Evolutionary conservation across 345 rosid genomes (phyloP).

Genomic region (Bretschneidera sinensis): DNA sequence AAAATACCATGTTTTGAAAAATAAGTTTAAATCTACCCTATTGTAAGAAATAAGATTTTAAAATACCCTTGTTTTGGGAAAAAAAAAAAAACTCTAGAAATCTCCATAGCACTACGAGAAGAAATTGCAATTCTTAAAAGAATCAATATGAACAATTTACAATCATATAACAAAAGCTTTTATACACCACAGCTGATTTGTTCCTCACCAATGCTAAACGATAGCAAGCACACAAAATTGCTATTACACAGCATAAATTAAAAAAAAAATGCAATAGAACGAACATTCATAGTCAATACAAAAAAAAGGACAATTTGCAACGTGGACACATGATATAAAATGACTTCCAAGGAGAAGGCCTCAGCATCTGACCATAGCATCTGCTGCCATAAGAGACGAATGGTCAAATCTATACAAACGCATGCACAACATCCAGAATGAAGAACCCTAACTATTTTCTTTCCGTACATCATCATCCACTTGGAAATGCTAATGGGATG

Average conservation of each 20-base stretch:
- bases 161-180: neutral
- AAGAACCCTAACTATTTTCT: neutral
- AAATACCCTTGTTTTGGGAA: too few relatives aligned
- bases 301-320: neutral
- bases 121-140: neutral
- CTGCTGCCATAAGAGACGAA: neutral
- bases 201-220: neutral
- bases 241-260: slow-evolving; percentile 11
- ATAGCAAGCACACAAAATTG: slow-evolving; percentile 20
- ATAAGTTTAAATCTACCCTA: too few relatives aligned
- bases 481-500: slow-evolving; percentile 37
- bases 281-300: neutral
- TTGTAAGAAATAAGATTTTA: too few relatives aligned
- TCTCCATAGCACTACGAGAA: too few relatives aligned
- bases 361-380: neutral
- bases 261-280: slow-evolving; percentile 1
- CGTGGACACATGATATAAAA: slow-evolving; percentile 1
- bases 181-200: neutral
- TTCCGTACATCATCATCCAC: neutral
- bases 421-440: neutral
- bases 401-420: slow-evolving; percentile 2
- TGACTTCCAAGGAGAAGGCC: slow-evolving; percentile 8
- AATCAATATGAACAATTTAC: neutral
- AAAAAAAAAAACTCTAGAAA: too few relatives aligned
- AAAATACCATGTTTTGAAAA: too few relatives aligned